Conservation (phyloP, 768 basidiomycete genomes). For the Termitomyces sp. region DNA sequence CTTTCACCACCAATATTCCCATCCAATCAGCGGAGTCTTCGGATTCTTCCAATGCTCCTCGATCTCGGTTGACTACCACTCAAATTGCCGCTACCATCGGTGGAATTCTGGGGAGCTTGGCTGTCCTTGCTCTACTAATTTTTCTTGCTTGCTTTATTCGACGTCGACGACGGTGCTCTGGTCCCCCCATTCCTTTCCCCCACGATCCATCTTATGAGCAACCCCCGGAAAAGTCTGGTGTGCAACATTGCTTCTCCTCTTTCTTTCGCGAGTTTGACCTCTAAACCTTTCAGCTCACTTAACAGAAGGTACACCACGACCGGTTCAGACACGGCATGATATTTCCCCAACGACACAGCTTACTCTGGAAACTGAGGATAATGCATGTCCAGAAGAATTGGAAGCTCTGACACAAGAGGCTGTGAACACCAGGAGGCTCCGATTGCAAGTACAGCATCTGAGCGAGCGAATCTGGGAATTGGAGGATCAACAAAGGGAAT, state of each 20-base stretch:
- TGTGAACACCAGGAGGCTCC: neutral
- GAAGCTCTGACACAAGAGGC: neutral
- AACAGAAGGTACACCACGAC: neutral
- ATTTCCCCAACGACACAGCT: neutral
- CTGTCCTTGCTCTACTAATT: neutral
- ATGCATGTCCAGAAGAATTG: neutral
- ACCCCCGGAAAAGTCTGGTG: constrained; percentile 10
- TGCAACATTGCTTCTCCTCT: neutral
- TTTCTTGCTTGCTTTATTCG: neutral
- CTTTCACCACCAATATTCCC: constrained; percentile 6
- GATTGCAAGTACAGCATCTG: constrained; percentile 5
- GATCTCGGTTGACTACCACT: neutral
- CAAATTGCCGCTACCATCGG: constrained; percentile 6
- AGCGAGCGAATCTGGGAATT: constrained; percentile 9
- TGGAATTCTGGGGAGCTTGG: constrained; percentile 4
- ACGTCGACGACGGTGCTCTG: neutral
- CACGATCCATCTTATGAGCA: constrained; percentile 1
- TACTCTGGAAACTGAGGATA: neutral
- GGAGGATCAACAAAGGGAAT: constrained; percentile 9
- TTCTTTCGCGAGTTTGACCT: neutral
- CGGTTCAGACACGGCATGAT: neutral
- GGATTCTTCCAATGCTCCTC: neutral
- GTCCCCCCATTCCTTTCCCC: neutral
- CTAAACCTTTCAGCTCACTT: neutral
- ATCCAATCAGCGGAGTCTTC: constrained; percentile 1